Evolutionary conservation across 257 asterid genomes (phyloP), one percentile per base, ranked within the genome.

Genomic region (Craterostigma plantagineum): DNA sequence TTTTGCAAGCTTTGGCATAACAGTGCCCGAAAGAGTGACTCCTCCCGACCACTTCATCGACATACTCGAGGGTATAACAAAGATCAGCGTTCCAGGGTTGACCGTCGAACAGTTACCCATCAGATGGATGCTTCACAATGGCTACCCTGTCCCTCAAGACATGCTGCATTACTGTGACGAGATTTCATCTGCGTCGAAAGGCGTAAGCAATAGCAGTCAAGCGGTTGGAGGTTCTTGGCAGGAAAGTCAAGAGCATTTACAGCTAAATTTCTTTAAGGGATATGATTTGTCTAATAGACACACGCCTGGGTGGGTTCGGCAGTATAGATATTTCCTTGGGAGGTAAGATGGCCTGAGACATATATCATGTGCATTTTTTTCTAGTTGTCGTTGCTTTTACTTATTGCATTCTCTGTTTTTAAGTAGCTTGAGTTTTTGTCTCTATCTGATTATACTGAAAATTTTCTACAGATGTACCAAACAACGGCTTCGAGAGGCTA

Each of bases 41-140:
- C 91, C 91, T 55, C 81, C 91, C 7, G 91, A 77, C 54, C 72
- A 77, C 64, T 62, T 65, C 65, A 77, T 77, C 44, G 91, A 77
- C 71, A 56, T 73, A 47, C 84, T 77, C 15, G 91, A 77, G 72
- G 91, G 91, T 33, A 70, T 90, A 18, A 58, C 56, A 42, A 90
- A 77, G 63, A 92, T 79, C 34, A 46, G 61, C 44, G 66, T 61
- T 16, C 48, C 48, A 14, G 83, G 70, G 30, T 58, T 75, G 63
- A 69, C 74, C 3, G 79, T 63, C 59, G 71, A 83, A 60, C 99
- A 77, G 63, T 80, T 90, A 16, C 99, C 99, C 0, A 76, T 83
- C 38, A 66, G 94, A 47, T 90, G 99, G 99, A 90, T 90, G 99
- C 95, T 90, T 77, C 80, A 90, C 65, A 83, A 90, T 27, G 91